These are phyloP conservation scores for Arachnopeziza araneosa DNA, from an alignment of 2,329 filamentous ascomycete genomes.

Conservation along the genomic window DNA sequence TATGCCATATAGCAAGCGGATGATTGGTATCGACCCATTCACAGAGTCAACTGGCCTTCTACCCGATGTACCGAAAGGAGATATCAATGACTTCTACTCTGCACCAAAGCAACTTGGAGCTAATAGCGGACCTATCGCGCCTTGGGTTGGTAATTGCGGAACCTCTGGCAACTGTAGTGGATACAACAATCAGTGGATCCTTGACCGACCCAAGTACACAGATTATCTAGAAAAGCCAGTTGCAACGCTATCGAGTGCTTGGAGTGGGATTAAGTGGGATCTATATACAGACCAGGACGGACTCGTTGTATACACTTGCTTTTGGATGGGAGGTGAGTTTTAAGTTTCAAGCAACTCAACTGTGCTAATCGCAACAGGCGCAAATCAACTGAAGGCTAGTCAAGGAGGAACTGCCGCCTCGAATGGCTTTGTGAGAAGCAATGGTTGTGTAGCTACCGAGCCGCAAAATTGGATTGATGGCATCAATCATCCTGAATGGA, in stretches of 20 bases:
- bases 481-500: conserved; percentile 88
- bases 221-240: conserved; percentile 33
- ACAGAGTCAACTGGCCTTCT: conserved; percentile 71
- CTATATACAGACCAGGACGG: conserved; percentile 80
- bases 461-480: conserved; percentile 90
- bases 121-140: conserved; percentile 50
- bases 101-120: conserved; percentile 70
- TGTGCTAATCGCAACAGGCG: conserved; percentile 5
- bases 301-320: conserved; percentile 78
- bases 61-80: conserved; percentile 55
- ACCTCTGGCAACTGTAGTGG: conserved; percentile 69
- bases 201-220: conserved; percentile 35
- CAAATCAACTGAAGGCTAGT: conserved; percentile 50
- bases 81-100: conserved; percentile 76
- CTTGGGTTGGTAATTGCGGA: conserved; percentile 69
- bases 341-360: background rate
- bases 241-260: conserved; percentile 63
- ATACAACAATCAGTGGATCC: conserved; percentile 58
- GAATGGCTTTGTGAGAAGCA: conserved; percentile 50
- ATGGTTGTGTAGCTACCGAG: conserved; percentile 84
- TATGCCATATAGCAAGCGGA: conserved; percentile 64
- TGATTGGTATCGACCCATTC: conserved; percentile 62
- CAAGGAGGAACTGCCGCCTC: conserved; percentile 44
- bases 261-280: conserved; percentile 77
- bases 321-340: conserved; percentile 44